Percentiles rank a stretch among this genome's conserved stretches.
Conservation (phyloP, 1,284 basidiomycete species). For the Papiliotrema flavescens region DNA sequence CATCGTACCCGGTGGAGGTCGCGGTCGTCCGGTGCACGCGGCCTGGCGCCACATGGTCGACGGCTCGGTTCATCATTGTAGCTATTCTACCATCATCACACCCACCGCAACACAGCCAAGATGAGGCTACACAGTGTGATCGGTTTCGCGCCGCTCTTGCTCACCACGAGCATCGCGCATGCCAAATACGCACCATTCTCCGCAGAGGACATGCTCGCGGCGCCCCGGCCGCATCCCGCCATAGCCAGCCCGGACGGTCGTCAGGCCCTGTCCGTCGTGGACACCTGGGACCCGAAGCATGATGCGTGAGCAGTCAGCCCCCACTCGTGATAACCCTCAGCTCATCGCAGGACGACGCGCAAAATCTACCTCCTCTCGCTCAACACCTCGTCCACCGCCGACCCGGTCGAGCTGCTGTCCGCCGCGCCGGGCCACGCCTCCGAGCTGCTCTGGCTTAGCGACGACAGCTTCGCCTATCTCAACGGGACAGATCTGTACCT, state of each 20-base stretch:
- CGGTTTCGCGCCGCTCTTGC: neutral
- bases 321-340: neutral
- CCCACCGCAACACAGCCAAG: no score
- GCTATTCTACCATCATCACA: no score
- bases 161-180: neutral
- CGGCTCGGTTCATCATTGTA: no score
- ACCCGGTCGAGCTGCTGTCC: constrained; percentile 23
- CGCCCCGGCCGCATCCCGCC: constrained; percentile 66
- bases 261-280: constrained; percentile 63
- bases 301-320: constrained; percentile 59
- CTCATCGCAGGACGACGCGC: constrained; percentile 59
- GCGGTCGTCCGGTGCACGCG: no score
- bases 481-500: constrained; percentile 31
- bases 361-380: constrained; percentile 56
- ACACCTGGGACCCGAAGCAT: constrained; percentile 64
- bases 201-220: constrained; percentile 59
- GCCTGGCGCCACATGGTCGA: no score
- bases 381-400: constrained; percentile 17
- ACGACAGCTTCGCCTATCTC: constrained; percentile 42
- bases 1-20: no score
- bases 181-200: constrained; percentile 2
- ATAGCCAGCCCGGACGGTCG: constrained; percentile 64
- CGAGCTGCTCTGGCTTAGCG: constrained; percentile 42
- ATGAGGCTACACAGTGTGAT: no score
- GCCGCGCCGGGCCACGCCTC: constrained; percentile 15